A percentile compares a stretch with the other conserved stretches of the same genome.
Evolutionary conservation across 2,329 filamentous ascomycete genomes (phyloP).

Genomic region (Plenodomus biglobosus): DNA sequence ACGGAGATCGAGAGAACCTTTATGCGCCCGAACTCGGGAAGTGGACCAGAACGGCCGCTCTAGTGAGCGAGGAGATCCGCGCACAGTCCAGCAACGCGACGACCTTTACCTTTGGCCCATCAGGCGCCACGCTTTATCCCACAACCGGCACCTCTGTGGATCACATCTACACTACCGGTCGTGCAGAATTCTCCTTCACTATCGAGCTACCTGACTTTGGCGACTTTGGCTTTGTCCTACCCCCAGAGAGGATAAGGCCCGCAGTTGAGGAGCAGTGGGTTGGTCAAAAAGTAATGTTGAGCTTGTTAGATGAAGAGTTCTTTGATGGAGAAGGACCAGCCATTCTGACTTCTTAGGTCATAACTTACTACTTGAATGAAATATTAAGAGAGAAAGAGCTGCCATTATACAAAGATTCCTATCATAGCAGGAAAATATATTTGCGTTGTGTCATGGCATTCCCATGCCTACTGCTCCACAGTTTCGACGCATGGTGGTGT

Average conservation of each 20-base stretch:
- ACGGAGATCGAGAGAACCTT: slow-evolving; percentile 58
- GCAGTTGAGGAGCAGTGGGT: slow-evolving; percentile 50
- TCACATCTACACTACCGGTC: slow-evolving; percentile 46
- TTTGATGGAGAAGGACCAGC: slow-evolving; percentile 31
- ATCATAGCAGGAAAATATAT: too few relatives aligned
- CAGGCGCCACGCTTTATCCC: slow-evolving; percentile 63
- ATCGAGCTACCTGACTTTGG: slow-evolving; percentile 54
- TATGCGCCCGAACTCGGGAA: slow-evolving; percentile 52
- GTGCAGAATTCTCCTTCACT: slow-evolving; percentile 49
- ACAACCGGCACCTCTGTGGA: slow-evolving; percentile 51
- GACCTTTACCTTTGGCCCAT: slow-evolving; percentile 47
- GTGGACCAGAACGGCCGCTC: slow-evolving; percentile 53
- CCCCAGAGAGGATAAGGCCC: slow-evolving; percentile 51
- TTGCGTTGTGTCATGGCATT: too few relatives aligned
- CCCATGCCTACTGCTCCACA: too few relatives aligned
- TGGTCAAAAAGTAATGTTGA: slow-evolving; percentile 34
- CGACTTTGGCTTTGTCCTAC: slow-evolving; percentile 52
- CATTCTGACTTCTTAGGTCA: not conserved
- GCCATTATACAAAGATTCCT: too few relatives aligned
- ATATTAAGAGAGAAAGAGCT: too few relatives aligned
- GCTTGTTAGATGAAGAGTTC: slow-evolving; percentile 30
- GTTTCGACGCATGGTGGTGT: too few relatives aligned
- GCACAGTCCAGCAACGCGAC: slow-evolving; percentile 43
- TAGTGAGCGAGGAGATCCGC: slow-evolving; percentile 54
- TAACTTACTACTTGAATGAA: too few relatives aligned